Base-by-base conservation (phyloP, 352 stramenopile species). In the Thraustochytrium striatum region DNA sequence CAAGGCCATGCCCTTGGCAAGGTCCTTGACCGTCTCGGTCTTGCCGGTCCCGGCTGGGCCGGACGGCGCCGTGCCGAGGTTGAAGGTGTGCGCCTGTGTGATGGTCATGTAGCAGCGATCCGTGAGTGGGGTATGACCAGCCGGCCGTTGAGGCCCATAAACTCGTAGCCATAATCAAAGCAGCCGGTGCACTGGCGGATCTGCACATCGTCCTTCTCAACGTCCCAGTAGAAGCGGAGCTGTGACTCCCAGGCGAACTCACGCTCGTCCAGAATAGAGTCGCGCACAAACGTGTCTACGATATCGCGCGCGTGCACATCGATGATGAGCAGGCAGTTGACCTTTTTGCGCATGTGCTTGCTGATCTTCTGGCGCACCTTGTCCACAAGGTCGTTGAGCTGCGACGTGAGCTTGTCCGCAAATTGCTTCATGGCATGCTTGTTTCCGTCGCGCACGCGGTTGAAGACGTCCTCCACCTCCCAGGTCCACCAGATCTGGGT, bases 151-250 rank as follows among this genome's bases (percentile, higher is more conserved):
- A 99, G 96, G 69, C 97, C 97, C 62, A 99, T 92, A 81, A 99
- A 99, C 84, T 99, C 97, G 84, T 99, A 99, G 7, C 97, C 97
- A 83, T 99, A 99, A 47, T 93, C 93, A 75, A 99, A 99, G 44
- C 99, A 92, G 82, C 93, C 93, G 3, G 80, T 83, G 44, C 80
- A 83, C 68, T 83, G 80, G 21, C 78, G 44, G n/a, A 83, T 81
- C 19, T 19, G 35, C 69, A 99, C 97, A 39, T 88, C 91, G 19
- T 99, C 87, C 69, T 97, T 91, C 59, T 97, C 85, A 94, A 94
- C 43, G 95, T 89, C 87, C 78, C 95, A 99, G 82, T 99, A 98
- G 85, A 98, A 98, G 5, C 97, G 89, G 83, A 99, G 95, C 85
- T 99, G 96, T 73, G 98, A 98, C 32, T 99, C 85, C 97, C 97